Conservation (phyloP, 495 filamentous ascomycete species). For the Geoglossum glabrum region DNA sequence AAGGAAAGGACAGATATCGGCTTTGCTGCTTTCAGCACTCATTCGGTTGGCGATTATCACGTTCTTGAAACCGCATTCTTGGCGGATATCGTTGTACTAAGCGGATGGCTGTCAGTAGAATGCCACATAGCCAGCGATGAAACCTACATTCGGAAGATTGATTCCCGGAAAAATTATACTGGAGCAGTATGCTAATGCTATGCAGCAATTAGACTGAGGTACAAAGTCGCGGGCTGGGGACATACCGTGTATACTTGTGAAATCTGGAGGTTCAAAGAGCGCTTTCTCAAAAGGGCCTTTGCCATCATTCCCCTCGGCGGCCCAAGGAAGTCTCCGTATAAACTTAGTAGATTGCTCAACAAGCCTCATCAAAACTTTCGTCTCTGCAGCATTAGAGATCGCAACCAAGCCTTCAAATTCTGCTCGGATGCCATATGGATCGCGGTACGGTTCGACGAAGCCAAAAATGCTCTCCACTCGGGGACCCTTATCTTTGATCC, state of each 20-base stretch:
- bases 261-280: conserved; percentile 82
- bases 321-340: conserved; percentile 81
- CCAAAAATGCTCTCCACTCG: conserved; percentile 81
- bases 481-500: conserved; percentile 84
- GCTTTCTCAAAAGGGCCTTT: conserved; percentile 61
- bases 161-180: conserved; percentile 55
- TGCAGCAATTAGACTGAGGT: too few species aligned
- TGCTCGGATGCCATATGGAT: conserved; percentile 79
- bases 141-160: conserved; percentile 22
- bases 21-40: conserved; percentile 44
- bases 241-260: conserved; percentile 39
- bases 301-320: conserved; percentile 24
- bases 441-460: conserved; percentile 91
- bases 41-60: conserved; percentile 83
- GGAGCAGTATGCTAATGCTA: neutral
- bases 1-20: too few species aligned
- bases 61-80: conserved; percentile 94
- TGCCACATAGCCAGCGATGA: neutral
- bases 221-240: conserved; percentile 29
- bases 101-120: conserved; percentile 1
- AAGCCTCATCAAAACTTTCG: conserved; percentile 68
- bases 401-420: conserved; percentile 95
- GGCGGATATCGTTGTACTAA: conserved; percentile 89
- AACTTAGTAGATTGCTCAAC: conserved; percentile 61
- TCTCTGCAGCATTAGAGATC: conserved; percentile 67